phyloP scores from a whole-genome alignment of 345 rosid genomes.

The Syzygium aqueum region DNA sequence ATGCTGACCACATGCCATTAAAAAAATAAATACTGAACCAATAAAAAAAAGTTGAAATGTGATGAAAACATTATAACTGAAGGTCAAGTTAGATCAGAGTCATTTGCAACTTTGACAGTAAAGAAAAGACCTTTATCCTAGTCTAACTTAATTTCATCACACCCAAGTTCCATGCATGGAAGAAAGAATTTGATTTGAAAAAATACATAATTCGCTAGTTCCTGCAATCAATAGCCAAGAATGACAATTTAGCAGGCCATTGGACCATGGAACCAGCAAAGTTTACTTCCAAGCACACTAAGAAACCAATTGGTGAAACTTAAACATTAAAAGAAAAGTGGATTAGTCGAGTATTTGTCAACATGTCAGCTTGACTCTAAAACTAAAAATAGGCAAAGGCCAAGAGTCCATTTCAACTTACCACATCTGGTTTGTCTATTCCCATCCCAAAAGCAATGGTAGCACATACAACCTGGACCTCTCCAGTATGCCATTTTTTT shows the following conservation, averaged over 20 bases:
- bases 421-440: constrained; percentile 92
- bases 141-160: neutral
- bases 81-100: neutral
- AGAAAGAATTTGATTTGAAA: neutral
- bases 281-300: no score
- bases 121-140: neutral
- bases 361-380: no score
- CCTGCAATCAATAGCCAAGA: neutral
- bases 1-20: constrained; percentile 37
- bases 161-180: neutral
- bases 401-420: constrained; percentile 23
- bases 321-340: no score
- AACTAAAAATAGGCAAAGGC: no score
- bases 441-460: constrained; percentile 98
- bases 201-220: neutral
- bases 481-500: constrained; percentile 71
- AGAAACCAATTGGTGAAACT: no score
- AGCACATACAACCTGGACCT: constrained; percentile 75
- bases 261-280: no score
- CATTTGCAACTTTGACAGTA: neutral
- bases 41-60: neutral
- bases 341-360: no score
- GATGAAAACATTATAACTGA: neutral
- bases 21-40: neutral
- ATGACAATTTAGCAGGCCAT: no score